phyloP scores from a whole-genome alignment of 768 basidiomycete genomes.

The Mrakia hoshinonis region DNA sequence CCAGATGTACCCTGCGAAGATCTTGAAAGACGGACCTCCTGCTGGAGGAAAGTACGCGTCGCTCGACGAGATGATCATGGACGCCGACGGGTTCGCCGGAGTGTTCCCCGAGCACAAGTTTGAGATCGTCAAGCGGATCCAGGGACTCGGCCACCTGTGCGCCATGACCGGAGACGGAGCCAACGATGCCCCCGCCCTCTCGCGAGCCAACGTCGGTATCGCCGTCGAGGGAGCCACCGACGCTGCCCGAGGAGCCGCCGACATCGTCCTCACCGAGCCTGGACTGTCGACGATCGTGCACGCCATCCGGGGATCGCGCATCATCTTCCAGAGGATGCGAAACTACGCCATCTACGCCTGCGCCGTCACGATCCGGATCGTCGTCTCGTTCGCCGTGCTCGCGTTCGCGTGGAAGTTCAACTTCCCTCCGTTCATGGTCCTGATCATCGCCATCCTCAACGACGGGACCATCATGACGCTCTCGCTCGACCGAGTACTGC shows the following conservation, averaged over 20 bases:
- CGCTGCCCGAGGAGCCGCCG: constrained; percentile 94
- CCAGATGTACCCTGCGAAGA: constrained; percentile 90
- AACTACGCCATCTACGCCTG: constrained; percentile 79
- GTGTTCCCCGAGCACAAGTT: constrained; percentile 99
- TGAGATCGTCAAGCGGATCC: constrained; percentile 97
- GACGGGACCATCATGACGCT: constrained; percentile 99
- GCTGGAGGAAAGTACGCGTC: constrained; percentile 72
- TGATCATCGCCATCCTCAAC: constrained; percentile 92
- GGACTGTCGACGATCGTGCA: constrained; percentile 99
- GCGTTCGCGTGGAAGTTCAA: constrained; percentile 94
- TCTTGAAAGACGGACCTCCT: constrained; percentile 92
- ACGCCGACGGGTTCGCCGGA: constrained; percentile 97
- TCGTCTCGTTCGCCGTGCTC: constrained; percentile 91
- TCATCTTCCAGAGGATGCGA: constrained; percentile 99
- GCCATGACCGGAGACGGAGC: constrained; percentile 99
- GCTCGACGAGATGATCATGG: constrained; percentile 98
- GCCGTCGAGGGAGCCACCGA: constrained; percentile 99
- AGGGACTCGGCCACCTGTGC: constrained; percentile 58
- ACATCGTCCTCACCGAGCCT: constrained; percentile 95
- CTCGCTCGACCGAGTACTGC: constrained; percentile 81
- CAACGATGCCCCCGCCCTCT: constrained; percentile 94
- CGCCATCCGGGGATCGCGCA: constrained; percentile 93
- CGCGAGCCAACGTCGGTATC: constrained; percentile 98
- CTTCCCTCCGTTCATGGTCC: constrained; percentile 99
- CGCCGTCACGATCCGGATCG: constrained; percentile 82